These are phyloP conservation scores for Penicillium sp. DNA, from an alignment of 2,329 filamentous ascomycete species.

Conservation along the genomic window DNA sequence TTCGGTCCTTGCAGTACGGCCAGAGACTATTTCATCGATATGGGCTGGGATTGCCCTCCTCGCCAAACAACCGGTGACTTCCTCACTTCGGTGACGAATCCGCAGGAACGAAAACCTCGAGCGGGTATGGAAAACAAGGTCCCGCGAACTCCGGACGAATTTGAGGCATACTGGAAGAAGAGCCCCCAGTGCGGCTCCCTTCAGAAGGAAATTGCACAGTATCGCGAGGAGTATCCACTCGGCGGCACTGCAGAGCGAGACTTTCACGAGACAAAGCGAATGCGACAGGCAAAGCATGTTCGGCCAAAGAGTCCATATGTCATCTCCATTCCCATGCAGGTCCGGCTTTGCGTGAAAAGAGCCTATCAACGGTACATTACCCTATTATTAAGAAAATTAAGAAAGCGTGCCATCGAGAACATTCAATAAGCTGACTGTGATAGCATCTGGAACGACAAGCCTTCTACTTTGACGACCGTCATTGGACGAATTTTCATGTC, in stretches of 20 bases:
- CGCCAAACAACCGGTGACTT: slow-evolving; percentile 73
- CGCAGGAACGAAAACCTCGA: slow-evolving; percentile 59
- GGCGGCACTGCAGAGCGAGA: slow-evolving; percentile 37
- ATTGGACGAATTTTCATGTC: slow-evolving; percentile 72
- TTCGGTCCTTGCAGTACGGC: slow-evolving; percentile 67
- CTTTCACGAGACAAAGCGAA: slow-evolving; percentile 38
- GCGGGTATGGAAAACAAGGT: slow-evolving; percentile 64
- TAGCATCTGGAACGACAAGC: slow-evolving; percentile 73
- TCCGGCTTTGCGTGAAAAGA: slow-evolving; percentile 78
- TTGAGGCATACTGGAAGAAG: slow-evolving; percentile 57
- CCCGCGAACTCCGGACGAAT: slow-evolving; percentile 70
- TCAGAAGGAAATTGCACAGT: slow-evolving; percentile 40
- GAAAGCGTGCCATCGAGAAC: not conserved
- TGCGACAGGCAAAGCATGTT: slow-evolving; percentile 44
- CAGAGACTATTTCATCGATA: slow-evolving; percentile 66
- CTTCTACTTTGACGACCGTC: slow-evolving; percentile 68
- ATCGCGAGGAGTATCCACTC: slow-evolving; percentile 38
- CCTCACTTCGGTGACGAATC: slow-evolving; percentile 69
- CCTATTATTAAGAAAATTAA: not conserved
- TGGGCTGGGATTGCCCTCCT: slow-evolving; percentile 69
- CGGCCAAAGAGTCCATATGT: slow-evolving; percentile 66
- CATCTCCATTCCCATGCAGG: slow-evolving; percentile 74
- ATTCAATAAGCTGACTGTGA: slow-evolving; percentile 17
- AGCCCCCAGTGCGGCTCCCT: slow-evolving; percentile 39
- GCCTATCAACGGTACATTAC: slow-evolving; percentile 66